phyloP scores from a whole-genome alignment of 2,329 filamentous ascomycete species.

The Ophiocordyceps camponoti-floridani region DNA sequence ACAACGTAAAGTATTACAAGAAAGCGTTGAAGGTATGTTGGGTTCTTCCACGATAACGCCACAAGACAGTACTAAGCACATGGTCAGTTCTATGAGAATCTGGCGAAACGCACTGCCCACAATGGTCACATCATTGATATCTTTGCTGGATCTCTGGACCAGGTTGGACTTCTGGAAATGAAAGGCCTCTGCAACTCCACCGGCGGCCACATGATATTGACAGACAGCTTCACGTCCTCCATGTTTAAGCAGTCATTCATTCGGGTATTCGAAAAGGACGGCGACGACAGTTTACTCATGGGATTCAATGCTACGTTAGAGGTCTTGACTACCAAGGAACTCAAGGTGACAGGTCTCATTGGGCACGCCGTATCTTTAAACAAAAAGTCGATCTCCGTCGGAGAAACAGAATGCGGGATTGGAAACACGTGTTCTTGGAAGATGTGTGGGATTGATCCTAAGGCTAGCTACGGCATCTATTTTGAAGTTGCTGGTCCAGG shows the following conservation, averaged over 20 bases:
- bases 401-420: constrained; percentile 95
- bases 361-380: constrained; percentile 93
- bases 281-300: constrained; percentile 87
- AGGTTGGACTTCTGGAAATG: constrained; percentile 95
- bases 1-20: constrained; percentile 99
- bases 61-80: neutral
- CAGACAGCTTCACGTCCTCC: constrained; percentile 94
- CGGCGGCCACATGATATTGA: constrained; percentile 94
- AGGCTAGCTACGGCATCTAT: constrained; percentile 86
- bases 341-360: constrained; percentile 95
- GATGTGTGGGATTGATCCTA: constrained; percentile 95
- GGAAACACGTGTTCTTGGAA: constrained; percentile 99
- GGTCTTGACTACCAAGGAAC: constrained; percentile 89
- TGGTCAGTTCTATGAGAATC: constrained; percentile 70
- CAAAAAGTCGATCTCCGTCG: constrained; percentile 94
- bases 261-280: constrained; percentile 92
- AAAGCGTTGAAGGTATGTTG: constrained; percentile 77
- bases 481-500: constrained; percentile 95
- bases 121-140: constrained; percentile 97
- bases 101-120: constrained; percentile 86
- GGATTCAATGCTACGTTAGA: constrained; percentile 95
- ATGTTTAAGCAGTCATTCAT: constrained; percentile 99
- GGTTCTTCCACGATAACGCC: neutral
- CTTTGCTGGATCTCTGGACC: constrained; percentile 91
- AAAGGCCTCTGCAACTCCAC: constrained; percentile 92